Percentiles rank a stretch among this genome's conserved stretches.
Evolutionary conservation across 108 stramenopile species (phyloP).

Genomic region (Stephanodiscus triporus): DNA sequence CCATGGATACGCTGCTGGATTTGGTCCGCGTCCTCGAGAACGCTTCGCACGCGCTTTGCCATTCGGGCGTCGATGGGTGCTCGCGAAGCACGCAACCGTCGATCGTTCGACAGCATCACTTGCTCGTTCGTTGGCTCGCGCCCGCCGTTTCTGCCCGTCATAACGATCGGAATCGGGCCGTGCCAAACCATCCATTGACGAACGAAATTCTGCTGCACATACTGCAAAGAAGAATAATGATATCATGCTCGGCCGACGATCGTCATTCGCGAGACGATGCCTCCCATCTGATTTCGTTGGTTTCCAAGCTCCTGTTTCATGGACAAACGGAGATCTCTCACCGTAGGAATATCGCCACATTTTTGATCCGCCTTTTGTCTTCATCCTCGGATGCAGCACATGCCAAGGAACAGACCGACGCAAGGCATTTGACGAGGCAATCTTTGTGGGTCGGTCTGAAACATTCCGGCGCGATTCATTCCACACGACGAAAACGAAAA

Average conservation of each 20-base stretch:
- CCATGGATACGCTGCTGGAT: conserved; percentile 21
- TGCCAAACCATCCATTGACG: conserved; percentile 35
- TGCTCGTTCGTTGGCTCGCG: conserved; percentile 32
- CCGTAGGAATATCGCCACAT: conserved; percentile 26
- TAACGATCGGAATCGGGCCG: background rate
- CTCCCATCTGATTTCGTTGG: conserved; percentile 20
- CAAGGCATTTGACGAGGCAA: conserved; percentile 17
- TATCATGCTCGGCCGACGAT: conserved; percentile 16
- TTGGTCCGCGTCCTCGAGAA: conserved; percentile 12
- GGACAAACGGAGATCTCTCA: conserved; percentile 25
- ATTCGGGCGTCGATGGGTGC: background rate
- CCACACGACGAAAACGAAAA: conserved; percentile 22
- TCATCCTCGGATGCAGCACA: conserved; percentile 2
- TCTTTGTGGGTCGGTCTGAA: conserved; percentile 28
- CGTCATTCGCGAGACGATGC: conserved; percentile 25
- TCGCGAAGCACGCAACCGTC: conserved; percentile 1
- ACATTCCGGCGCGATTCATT: conserved; percentile 14
- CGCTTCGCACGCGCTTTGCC: conserved; percentile 18
- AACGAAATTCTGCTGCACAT: conserved; percentile 34
- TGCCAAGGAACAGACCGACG: background rate
- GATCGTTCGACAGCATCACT: conserved; percentile 38
- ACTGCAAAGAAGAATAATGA: conserved; percentile 25
- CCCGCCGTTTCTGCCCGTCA: background rate
- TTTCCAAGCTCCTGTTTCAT: conserved; percentile 35
- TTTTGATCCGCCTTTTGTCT: conserved; percentile 36